Evolutionary conservation across 2,329 filamentous ascomycete species (phyloP).

Genomic region (Fusarium sp.): DNA sequence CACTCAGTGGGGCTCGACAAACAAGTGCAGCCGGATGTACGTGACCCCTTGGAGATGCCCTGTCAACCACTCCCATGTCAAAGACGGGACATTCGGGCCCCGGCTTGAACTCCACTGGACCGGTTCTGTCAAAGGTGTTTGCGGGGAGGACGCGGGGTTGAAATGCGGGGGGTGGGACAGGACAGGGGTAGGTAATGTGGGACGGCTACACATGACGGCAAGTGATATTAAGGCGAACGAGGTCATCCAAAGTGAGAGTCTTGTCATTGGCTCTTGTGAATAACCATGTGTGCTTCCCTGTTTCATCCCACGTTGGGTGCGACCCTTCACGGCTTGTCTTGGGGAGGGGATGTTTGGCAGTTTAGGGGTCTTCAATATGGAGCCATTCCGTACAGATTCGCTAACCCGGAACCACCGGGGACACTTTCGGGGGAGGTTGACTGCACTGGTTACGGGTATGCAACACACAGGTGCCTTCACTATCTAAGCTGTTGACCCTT

Average conservation of each 20-base stretch:
- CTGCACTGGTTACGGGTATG: neutral
- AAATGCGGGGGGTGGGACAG: neutral
- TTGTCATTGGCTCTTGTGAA: neutral
- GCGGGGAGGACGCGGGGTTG: neutral
- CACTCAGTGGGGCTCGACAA: neutral
- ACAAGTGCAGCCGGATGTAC: neutral
- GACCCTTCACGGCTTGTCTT: neutral
- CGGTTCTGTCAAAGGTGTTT: neutral
- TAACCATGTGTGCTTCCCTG: neutral
- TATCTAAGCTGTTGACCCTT: neutral
- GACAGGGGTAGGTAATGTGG: neutral
- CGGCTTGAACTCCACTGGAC: neutral
- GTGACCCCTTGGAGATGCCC: neutral
- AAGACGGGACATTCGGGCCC: neutral
- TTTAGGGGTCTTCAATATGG: slow-evolving; percentile 3
- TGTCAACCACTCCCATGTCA: neutral
- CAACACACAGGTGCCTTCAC: neutral
- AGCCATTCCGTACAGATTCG: neutral
- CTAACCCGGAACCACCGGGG: neutral
- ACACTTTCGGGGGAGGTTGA: neutral
- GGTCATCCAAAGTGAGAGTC: neutral
- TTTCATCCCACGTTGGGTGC: neutral
- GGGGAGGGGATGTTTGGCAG: neutral
- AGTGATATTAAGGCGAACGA: neutral
- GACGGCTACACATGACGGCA: neutral